phyloP scores from a whole-genome alignment of 1,284 basidiomycete genomes.

The Athelia psychrophila region DNA sequence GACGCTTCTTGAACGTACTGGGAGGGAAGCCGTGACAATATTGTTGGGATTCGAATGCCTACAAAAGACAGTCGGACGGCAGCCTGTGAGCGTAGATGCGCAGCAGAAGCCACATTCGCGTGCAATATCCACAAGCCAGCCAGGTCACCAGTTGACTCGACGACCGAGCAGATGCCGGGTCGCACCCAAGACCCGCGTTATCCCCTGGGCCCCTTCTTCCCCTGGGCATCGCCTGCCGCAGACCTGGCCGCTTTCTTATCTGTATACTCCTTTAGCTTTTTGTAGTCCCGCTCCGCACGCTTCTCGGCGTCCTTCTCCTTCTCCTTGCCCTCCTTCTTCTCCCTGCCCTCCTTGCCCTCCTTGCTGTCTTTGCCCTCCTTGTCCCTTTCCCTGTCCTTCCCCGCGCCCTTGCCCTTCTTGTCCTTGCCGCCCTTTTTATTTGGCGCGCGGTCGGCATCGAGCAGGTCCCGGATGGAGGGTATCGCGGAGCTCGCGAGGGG shows the following conservation, averaged over 20 bases:
- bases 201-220: no score
- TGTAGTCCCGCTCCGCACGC: slow-evolving; percentile 29
- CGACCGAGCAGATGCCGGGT: no score
- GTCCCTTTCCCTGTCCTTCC: neutral
- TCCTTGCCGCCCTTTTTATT: slow-evolving; percentile 33
- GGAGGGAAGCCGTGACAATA: no score
- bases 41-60: no score
- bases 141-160: no score
- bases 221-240: neutral
- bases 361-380: neutral
- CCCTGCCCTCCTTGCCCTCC: neutral
- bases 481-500: slow-evolving; percentile 73
- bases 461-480: slow-evolving; percentile 77
- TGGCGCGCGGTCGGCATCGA: slow-evolving; percentile 70
- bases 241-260: neutral
- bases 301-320: slow-evolving; percentile 16
- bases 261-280: slow-evolving; percentile 10
- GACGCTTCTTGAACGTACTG: no score
- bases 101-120: no score
- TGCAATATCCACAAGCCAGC: no score
- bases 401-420: neutral
- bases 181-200: no score
- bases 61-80: no score
- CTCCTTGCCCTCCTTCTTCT: neutral
- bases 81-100: no score